These are phyloP conservation scores for Erysiphe pulchra DNA, from an alignment of 2,329 filamentous ascomycete genomes.

Conservation along the genomic window DNA sequence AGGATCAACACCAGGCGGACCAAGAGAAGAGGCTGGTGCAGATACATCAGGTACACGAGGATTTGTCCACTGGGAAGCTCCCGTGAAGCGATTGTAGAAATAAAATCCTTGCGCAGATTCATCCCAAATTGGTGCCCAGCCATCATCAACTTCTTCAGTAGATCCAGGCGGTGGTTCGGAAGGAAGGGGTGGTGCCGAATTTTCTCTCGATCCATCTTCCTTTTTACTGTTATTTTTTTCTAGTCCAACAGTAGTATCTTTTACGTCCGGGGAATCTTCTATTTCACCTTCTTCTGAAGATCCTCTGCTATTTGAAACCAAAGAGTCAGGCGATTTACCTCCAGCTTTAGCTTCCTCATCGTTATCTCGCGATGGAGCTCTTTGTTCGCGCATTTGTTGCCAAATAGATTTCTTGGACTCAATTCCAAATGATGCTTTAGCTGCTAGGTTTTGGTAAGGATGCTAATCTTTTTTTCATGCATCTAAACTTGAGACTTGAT, in stretches of 20 bases:
- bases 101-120: constrained; percentile 41
- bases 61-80: constrained; percentile 61
- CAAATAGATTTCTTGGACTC: too few relatives aligned
- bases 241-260: neutral
- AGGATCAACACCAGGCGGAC: constrained; percentile 11
- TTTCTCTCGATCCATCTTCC: neutral
- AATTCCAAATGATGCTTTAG: too few relatives aligned
- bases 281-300: neutral
- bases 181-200: constrained; percentile 15
- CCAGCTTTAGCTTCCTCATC: too few relatives aligned
- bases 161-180: constrained; percentile 21
- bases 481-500: too few relatives aligned
- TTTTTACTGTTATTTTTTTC: neutral
- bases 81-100: constrained; percentile 64
- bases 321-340: neutral
- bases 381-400: too few relatives aligned
- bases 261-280: neutral
- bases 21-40: constrained; percentile 4
- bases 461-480: too few relatives aligned
- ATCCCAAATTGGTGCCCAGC: constrained; percentile 68
- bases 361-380: too few relatives aligned
- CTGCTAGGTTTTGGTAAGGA: too few relatives aligned
- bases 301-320: neutral
- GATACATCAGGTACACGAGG: constrained; percentile 36
- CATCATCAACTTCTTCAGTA: constrained; percentile 33